Conservation (phyloP, 2,329 filamentous ascomycete genomes). For the Paecilomyces sp. region DNA sequence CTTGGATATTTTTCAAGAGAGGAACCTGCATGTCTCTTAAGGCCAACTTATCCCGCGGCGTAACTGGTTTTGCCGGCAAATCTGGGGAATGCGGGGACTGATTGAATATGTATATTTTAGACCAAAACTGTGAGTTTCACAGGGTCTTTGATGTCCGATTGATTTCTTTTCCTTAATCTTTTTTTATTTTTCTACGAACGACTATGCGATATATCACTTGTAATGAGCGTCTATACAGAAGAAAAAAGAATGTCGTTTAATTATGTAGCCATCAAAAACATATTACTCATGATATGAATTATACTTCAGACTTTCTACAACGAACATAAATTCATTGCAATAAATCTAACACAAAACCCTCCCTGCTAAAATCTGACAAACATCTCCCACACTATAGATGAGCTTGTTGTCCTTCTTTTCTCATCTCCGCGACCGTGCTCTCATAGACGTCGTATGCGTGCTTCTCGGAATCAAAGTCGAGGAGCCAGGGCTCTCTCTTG, state of each 20-base stretch:
- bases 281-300: too few species aligned
- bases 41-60: background rate
- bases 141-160: too few species aligned
- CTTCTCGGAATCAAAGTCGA: slow-evolving; percentile 16
- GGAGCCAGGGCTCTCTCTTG: slow-evolving; percentile 13
- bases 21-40: background rate
- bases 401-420: background rate
- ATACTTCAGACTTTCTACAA: too few species aligned
- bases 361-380: too few species aligned
- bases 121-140: background rate
- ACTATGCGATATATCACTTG: too few species aligned
- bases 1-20: background rate
- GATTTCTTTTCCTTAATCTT: too few species aligned
- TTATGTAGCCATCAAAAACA: too few species aligned
- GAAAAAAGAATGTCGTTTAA: too few species aligned
- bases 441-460: slow-evolving; percentile 16
- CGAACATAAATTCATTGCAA: too few species aligned
- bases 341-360: too few species aligned
- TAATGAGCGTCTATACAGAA: too few species aligned
- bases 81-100: background rate
- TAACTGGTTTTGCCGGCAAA: background rate
- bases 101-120: background rate
- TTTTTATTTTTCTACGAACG: too few species aligned
- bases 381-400: background rate
- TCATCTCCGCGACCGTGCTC: slow-evolving; percentile 10